A percentile compares a stretch with the other conserved stretches of the same genome.
Evolutionary conservation across 495 filamentous ascomycete species (phyloP).

Genomic region (Talaromyces ruber): DNA sequence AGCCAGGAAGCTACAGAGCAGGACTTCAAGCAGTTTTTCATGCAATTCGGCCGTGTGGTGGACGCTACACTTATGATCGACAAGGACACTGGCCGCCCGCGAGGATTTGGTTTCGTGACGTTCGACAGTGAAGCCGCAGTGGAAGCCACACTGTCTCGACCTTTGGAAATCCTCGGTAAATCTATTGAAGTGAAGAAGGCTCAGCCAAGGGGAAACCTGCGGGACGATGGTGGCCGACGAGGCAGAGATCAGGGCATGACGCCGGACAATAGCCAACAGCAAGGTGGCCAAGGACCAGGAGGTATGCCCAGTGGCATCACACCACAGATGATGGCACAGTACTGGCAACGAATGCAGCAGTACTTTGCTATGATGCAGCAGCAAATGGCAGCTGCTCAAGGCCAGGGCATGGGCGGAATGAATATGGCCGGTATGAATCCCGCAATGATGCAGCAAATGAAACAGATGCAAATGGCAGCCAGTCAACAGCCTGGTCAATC

Average conservation of each 20-base stretch:
- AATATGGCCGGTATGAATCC: conserved; percentile 66
- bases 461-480: conserved; percentile 57
- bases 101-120: conserved; percentile 98
- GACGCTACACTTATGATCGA: conserved; percentile 99
- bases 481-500: conserved; percentile 34
- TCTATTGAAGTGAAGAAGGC: conserved; percentile 98
- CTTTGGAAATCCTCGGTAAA: conserved; percentile 86
- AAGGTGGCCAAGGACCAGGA: conserved; percentile 31
- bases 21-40: conserved; percentile 94
- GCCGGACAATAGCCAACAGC: conserved; percentile 40
- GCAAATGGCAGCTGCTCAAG: conserved; percentile 45
- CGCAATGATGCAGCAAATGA: conserved; percentile 73
- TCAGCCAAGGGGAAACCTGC: conserved; percentile 89
- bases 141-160: conserved; percentile 75
- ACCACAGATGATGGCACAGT: conserved; percentile 95
- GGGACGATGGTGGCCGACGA: conserved; percentile 65
- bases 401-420: conserved; percentile 43
- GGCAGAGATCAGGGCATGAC: conserved; percentile 53
- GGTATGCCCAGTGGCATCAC: conserved; percentile 59
- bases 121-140: conserved; percentile 96
- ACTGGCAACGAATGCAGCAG: conserved; percentile 95
- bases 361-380: conserved; percentile 94
- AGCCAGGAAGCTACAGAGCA: conserved; percentile 93
- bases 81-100: conserved; percentile 91
- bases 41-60: conserved; percentile 89